A percentile compares a stretch with the other conserved stretches of the same genome.
These are phyloP conservation scores for Udeniomyces megalosporus DNA, from an alignment of 768 basidiomycete genomes.

Conservation along the genomic window DNA sequence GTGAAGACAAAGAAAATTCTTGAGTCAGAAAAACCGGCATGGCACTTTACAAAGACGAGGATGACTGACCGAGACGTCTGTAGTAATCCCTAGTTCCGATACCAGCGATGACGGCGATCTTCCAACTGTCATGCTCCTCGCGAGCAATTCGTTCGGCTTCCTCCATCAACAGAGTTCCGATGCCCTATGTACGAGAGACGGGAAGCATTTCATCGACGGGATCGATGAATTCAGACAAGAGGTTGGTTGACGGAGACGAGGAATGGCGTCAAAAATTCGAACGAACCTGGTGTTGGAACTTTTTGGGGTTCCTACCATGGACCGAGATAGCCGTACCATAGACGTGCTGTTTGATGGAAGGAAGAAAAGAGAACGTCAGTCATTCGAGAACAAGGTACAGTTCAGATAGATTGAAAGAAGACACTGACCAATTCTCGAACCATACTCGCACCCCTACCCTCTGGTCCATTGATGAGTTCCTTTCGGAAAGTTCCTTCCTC, in stretches of 20 bases:
- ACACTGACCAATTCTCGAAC: constrained; percentile 65
- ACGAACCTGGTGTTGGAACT: constrained; percentile 81
- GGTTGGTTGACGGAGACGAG: no score
- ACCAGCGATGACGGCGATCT: constrained; percentile 92
- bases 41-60: no score
- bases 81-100: constrained; percentile 98
- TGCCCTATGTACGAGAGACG: constrained; percentile 47
- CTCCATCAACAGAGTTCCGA: constrained; percentile 94
- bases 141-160: constrained; percentile 95
- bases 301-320: constrained; percentile 91
- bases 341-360: constrained; percentile 33
- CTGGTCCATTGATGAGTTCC: constrained; percentile 57
- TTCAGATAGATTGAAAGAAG: neutral
- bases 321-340: constrained; percentile 97
- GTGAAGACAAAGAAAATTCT: no score
- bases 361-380: neutral
- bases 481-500: constrained; percentile 93
- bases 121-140: constrained; percentile 90
- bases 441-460: constrained; percentile 71
- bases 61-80: constrained; percentile 45
- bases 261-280: neutral
- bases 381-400: neutral
- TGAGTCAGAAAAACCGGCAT: no score
- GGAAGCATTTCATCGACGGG: no score
- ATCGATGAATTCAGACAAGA: no score